Evolutionary conservation across 2,329 filamentous ascomycete genomes (phyloP).

Genomic region (Pseudopithomyces maydicus): DNA sequence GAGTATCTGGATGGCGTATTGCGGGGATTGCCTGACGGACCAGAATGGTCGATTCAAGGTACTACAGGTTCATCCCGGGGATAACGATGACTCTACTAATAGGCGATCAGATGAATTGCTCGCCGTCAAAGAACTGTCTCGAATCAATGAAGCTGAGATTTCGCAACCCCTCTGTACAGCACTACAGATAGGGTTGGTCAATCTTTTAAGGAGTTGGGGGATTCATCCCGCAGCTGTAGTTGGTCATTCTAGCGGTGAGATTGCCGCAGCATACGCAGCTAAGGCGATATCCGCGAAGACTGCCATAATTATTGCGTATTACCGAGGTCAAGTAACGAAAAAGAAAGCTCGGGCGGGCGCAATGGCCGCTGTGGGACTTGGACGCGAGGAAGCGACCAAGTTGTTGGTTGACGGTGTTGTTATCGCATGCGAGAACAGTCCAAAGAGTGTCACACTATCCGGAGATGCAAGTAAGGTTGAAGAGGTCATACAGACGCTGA

Average conservation of each 20-base stretch:
- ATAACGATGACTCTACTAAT: too few relatives aligned
- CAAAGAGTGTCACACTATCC: constrained; percentile 49
- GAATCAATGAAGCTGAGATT: constrained; percentile 6
- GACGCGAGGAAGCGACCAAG: background rate
- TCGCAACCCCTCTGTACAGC: constrained; percentile 26
- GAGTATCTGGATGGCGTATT: background rate
- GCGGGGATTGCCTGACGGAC: background rate
- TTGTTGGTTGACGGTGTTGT: background rate
- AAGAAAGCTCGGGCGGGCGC: background rate
- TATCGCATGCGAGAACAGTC: constrained; percentile 37
- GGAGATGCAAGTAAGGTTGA: constrained; percentile 47
- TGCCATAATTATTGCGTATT: constrained; percentile 11
- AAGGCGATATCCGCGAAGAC: background rate
- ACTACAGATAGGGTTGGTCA: constrained; percentile 26
- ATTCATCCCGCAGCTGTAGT: constrained; percentile 19
- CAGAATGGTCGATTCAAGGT: background rate
- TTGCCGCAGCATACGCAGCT: constrained; percentile 26
- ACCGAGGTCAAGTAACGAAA: background rate
- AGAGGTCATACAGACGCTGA: background rate
- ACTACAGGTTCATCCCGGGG: too few relatives aligned
- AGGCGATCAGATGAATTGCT: too few relatives aligned
- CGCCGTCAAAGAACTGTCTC: background rate
- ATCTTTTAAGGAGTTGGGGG: constrained; percentile 16
- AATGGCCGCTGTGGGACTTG: constrained; percentile 15
- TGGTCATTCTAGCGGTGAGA: constrained; percentile 33